Percentiles rank a stretch among this genome's conserved stretches.
These are phyloP conservation scores for Penicillium taxi DNA, from an alignment of 495 filamentous ascomycete species.

Conservation along the genomic window DNA sequence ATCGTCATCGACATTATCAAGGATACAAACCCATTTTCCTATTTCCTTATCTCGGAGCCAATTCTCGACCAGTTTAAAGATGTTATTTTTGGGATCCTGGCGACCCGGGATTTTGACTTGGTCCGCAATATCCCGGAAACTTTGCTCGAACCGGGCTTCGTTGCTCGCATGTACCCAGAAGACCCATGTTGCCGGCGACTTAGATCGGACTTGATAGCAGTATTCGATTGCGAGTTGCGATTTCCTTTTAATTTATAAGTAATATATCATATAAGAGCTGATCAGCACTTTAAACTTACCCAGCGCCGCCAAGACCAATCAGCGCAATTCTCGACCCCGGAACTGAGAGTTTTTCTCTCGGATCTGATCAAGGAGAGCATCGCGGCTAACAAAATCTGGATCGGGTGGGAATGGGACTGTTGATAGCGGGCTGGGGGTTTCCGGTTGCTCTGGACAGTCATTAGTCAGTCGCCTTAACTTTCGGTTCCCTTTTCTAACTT, in stretches of 20 bases:
- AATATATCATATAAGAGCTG: neutral
- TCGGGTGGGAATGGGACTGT: constrained; percentile 25
- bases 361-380: constrained; percentile 15
- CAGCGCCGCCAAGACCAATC: constrained; percentile 13
- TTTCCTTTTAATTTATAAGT: constrained; percentile 21
- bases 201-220: constrained; percentile 21
- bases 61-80: constrained; percentile 30
- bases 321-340: constrained; percentile 19
- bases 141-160: constrained; percentile 29
- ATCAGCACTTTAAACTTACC: constrained; percentile 1
- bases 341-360: constrained; percentile 14
- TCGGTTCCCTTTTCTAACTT: too few species aligned
- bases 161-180: constrained; percentile 44
- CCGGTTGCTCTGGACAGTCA: constrained; percentile 2
- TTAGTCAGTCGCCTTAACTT: too few species aligned
- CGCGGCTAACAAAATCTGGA: constrained; percentile 25
- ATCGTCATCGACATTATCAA: constrained; percentile 4
- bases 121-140: constrained; percentile 33
- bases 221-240: constrained; percentile 36
- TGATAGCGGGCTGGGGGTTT: constrained; percentile 11
- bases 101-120: constrained; percentile 24
- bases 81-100: constrained; percentile 29
- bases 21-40: neutral
- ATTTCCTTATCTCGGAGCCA: constrained; percentile 20
- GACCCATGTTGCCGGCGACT: constrained; percentile 36